Conservation (phyloP, 2,329 filamentous ascomycete species). For the Daldinia sp. region DNA sequence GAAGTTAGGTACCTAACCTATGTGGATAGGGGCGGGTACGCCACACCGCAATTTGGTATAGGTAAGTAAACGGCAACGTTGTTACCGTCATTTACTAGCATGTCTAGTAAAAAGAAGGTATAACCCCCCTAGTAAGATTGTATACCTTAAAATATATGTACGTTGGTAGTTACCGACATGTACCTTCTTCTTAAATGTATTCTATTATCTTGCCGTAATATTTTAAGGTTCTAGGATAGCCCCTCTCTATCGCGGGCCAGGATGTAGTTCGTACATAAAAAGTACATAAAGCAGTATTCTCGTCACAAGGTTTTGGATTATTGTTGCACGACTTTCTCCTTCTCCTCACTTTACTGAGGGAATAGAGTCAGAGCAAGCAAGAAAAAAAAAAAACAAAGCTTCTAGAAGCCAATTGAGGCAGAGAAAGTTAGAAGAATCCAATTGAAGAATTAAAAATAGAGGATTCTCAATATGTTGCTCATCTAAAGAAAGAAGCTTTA, state of each 20-base stretch:
- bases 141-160: not conserved
- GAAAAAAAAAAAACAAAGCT: not conserved
- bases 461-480: slow-evolving; percentile 15
- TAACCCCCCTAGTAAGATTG: no score
- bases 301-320: not conserved
- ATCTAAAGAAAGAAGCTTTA: slow-evolving; percentile 6
- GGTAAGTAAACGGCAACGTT: not conserved
- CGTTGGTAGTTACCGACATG: not conserved
- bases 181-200: not conserved
- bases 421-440: not conserved
- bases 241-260: not conserved
- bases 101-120: no score
- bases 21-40: not conserved
- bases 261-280: not conserved
- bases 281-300: not conserved
- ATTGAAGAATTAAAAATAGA: not conserved
- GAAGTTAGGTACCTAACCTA: not conserved
- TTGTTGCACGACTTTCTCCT: not conserved
- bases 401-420: not conserved
- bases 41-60: not conserved
- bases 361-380: not conserved
- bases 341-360: not conserved
- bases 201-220: not conserved
- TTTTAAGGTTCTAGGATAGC: no score
- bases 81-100: not conserved